Evolutionary conservation across 345 rosid species (phyloP), one percentile per base, ranked within the genome.

Genomic region (Hibiscus tridactylites): DNA sequence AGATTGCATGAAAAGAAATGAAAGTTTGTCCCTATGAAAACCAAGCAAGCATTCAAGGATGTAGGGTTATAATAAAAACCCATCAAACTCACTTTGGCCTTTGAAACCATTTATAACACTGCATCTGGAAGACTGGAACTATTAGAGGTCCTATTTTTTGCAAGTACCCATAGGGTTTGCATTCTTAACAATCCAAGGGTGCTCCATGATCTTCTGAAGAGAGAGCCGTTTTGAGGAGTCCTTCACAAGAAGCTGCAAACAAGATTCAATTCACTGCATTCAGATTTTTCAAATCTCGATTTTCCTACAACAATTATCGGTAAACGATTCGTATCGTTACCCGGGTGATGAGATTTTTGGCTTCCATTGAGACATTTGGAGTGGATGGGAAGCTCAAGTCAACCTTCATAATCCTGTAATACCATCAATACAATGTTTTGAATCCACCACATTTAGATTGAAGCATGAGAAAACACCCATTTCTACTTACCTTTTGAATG

Each of bases 101-200:
- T 65, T 11, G n/a, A 65, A 3, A 21, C 52, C n/a, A 9, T 19
- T 24, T 13, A 24, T 42, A 42, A 54, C 65, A 46, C 47, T 24
- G 16, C 21, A 24, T 29, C 28, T 46, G 28, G n/a, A n/a, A n/a
- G n/a, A n/a, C n/a, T n/a, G n/a, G 6, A 46, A 50, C n/a, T 71
- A 16, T 50, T 13, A 46, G 4, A 24, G 16, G 26, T 71, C 5
- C 58, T 71, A 71, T 17, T 17, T 17, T 64, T 59, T 79, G 71
- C 87, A 86, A 79, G 71, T 79, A 63, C 90, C 92, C 61, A 21
- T 73, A n/a, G 93, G 90, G 77, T 92, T 83, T 49, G 96, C 94
- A 79, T 91, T 87, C 85, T 82, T 87, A 44, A 87, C 73, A 35
- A 96, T 91, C 98, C 98, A 96, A 2, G 96, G 98, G 65, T 92